A percentile compares a stretch with the other conserved stretches of the same genome.
phyloP scores from a whole-genome alignment of 179 eudicot genomes.

The Drosera spatulata region DNA sequence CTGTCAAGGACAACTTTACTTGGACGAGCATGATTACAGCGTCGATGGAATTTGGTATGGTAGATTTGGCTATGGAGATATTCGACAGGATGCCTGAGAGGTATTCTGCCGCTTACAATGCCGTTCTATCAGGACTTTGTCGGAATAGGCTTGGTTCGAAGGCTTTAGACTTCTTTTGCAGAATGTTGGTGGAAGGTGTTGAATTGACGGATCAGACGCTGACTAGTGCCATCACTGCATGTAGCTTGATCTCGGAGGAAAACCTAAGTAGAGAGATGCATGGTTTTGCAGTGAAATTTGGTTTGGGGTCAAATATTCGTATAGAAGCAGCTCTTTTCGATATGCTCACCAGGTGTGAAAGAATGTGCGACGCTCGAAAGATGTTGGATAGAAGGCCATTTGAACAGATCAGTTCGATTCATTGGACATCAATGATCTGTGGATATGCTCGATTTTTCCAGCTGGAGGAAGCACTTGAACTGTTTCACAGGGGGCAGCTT shows the following conservation, averaged over 20 bases:
- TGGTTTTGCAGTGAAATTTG: slow-evolving; percentile 64
- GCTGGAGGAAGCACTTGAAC: slow-evolving; percentile 51
- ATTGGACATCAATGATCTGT: slow-evolving; percentile 59
- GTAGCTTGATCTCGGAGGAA: slow-evolving; percentile 43
- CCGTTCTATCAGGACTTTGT: slow-evolving; percentile 66
- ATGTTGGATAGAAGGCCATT: slow-evolving; percentile 27
- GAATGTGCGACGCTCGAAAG: slow-evolving; percentile 59
- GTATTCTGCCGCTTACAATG: slow-evolving; percentile 57
- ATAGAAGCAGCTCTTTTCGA: slow-evolving; percentile 58
- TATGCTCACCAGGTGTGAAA: slow-evolving; percentile 79
- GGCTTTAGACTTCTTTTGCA: slow-evolving; percentile 46
- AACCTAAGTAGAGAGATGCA: slow-evolving; percentile 56
- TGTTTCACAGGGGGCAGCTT: slow-evolving; percentile 30
- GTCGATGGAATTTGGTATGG: slow-evolving; percentile 67
- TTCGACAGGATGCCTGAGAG: slow-evolving; percentile 62
- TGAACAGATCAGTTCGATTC: slow-evolving; percentile 16
- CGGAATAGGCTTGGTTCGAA: slow-evolving; percentile 42
- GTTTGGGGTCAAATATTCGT: slow-evolving; percentile 31
- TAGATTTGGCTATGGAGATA: slow-evolving; percentile 43
- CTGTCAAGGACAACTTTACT: slow-evolving; percentile 46
- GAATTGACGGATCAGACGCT: slow-evolving; percentile 60
- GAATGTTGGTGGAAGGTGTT: slow-evolving; percentile 47
- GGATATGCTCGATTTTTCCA: slow-evolving; percentile 66
- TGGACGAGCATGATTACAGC: slow-evolving; percentile 76
- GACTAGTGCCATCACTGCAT: slow-evolving; percentile 56